phyloP scores from a whole-genome alignment of 2,329 filamentous ascomycete species.

The Trichoderma sp. region DNA sequence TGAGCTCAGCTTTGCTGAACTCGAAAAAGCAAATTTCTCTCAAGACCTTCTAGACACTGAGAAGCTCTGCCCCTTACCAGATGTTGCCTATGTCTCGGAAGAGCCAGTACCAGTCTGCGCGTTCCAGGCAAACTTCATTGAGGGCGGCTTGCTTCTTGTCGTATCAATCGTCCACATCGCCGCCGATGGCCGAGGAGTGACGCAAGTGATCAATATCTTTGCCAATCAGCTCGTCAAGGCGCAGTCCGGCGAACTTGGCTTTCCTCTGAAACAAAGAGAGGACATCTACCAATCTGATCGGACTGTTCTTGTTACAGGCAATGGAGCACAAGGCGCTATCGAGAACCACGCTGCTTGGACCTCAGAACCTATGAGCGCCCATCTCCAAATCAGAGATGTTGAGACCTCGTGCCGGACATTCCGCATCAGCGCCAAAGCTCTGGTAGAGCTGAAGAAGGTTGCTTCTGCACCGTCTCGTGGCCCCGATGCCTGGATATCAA shows the following conservation, averaged over 20 bases:
- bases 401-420: not conserved
- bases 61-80: not conserved
- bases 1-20: too few relatives aligned
- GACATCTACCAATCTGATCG: not conserved
- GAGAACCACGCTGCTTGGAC: not conserved
- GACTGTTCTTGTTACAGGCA: not conserved
- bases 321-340: not conserved
- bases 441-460: not conserved
- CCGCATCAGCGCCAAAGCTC: not conserved
- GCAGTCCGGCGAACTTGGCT: not conserved
- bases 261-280: not conserved
- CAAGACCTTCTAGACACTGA: not conserved
- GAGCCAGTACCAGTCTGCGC: not conserved
- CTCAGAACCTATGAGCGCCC: not conserved
- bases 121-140: not conserved
- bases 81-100: not conserved
- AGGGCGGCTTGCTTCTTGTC: not conserved
- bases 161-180: not conserved
- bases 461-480: not conserved
- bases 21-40: not conserved
- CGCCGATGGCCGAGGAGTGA: not conserved
- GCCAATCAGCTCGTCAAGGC: not conserved
- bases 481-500: not conserved
- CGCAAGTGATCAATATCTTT: not conserved
- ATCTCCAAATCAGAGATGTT: not conserved